phyloP scores from a whole-genome alignment of 2,329 filamentous ascomycete species.

The Ciborinia camelliae region DNA sequence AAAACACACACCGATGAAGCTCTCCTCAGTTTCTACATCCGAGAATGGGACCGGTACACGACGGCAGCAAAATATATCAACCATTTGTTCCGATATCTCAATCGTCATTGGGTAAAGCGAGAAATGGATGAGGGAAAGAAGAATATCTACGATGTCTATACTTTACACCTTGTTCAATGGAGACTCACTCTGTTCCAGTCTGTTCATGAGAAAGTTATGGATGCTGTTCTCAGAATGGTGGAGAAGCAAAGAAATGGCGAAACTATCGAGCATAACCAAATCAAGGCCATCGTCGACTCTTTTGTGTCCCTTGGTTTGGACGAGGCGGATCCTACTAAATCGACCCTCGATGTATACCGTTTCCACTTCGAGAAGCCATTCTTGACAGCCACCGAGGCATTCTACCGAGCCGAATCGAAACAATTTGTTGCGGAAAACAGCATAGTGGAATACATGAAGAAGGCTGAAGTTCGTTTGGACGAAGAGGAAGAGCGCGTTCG shows the following conservation, averaged over 20 bases:
- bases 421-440: conserved; percentile 95
- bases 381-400: conserved; percentile 75
- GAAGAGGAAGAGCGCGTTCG: conserved; percentile 94
- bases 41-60: conserved; percentile 95
- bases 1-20: conserved; percentile 84
- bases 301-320: conserved; percentile 94
- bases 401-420: conserved; percentile 89
- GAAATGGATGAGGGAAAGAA: conserved; percentile 99
- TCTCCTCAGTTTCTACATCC: conserved; percentile 87
- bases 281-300: conserved; percentile 94
- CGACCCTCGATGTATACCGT: conserved; percentile 91
- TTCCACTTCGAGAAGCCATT: conserved; percentile 92
- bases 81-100: conserved; percentile 92
- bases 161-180: conserved; percentile 93
- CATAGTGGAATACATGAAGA: conserved; percentile 99
- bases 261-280: conserved; percentile 94
- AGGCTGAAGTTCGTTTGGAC: conserved; percentile 82
- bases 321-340: conserved; percentile 87
- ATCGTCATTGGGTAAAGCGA: conserved; percentile 97
- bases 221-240: conserved; percentile 87
- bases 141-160: conserved; percentile 97
- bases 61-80: conserved; percentile 96
- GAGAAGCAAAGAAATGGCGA: conserved; percentile 97
- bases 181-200: conserved; percentile 83
- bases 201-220: conserved; percentile 88